Conservation (phyloP, 257 asterid species). For the Ehretia macrophylla region DNA sequence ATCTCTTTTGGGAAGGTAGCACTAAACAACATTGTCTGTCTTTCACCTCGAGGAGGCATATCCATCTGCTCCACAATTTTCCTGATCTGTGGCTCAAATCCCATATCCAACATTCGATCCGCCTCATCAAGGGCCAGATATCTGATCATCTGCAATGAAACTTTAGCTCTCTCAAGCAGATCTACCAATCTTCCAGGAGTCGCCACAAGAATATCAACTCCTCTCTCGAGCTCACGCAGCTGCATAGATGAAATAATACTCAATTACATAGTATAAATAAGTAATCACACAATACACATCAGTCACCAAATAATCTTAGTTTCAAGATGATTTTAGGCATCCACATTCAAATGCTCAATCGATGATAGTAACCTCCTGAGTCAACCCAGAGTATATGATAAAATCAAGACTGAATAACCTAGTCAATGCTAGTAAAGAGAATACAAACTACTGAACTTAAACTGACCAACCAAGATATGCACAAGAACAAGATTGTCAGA, state of each 20-base stretch:
- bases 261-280: background rate
- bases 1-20: slow-evolving; percentile 92
- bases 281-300: too few relatives aligned
- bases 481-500: too few relatives aligned
- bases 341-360: too few relatives aligned
- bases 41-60: slow-evolving; percentile 83
- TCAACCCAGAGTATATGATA: too few relatives aligned
- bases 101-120: slow-evolving; percentile 95
- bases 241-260: slow-evolving; percentile 22
- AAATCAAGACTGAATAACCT: too few relatives aligned
- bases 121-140: slow-evolving; percentile 96
- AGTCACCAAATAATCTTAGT: too few relatives aligned
- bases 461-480: too few relatives aligned
- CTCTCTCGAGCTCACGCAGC: slow-evolving; percentile 90
- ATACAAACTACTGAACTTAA: too few relatives aligned
- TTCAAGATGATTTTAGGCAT: too few relatives aligned
- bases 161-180: slow-evolving; percentile 87
- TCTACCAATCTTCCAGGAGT: slow-evolving; percentile 96
- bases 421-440: too few relatives aligned
- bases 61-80: slow-evolving; percentile 92
- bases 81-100: slow-evolving; percentile 94
- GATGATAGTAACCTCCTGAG: too few relatives aligned
- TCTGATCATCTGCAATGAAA: slow-evolving; percentile 70
- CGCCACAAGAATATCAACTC: slow-evolving; percentile 94
- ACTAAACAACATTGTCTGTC: slow-evolving; percentile 89